Base-by-base conservation (phyloP, 805 yeast species). In the Cyberlindnera amylophila region DNA sequence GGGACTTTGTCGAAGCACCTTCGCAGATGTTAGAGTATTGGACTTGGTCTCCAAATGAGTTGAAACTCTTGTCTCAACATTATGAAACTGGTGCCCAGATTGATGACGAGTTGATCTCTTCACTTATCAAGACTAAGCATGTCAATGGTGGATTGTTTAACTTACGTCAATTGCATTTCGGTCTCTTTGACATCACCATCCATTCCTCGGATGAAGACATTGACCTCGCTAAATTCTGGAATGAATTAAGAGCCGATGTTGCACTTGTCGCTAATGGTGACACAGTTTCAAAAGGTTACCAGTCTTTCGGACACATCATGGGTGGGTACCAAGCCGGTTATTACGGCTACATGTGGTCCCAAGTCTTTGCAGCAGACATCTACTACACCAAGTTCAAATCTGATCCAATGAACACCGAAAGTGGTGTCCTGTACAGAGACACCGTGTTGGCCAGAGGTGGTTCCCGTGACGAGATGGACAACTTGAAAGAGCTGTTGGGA, bases 1-100 rank as follows among this genome's bases (percentile, higher is more conserved):
- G 93, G 74, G 96, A 87, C 65, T 87, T 87, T 65, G 95, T 87
- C 38, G 96, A 87, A 64, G 86, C 91, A 45, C 96, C 96, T 21
- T 86, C 95, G 1, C 96, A 87, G 66, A 77, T 87, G 81, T 69
- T 87, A 53, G 96, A 87, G 63, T 84, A 79, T 62, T 87, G 93
- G 87, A 82, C 90, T 30, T 87, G 96, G 95, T 75, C 81, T 41
- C 71, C 71, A 41, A 65, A 71, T 31, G 81, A 79, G 61, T 67
- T 87, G 50, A 72, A 69, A 52, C 57, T 59, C 9, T 64, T 87
- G 41, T 81, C 91, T 0, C 69, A 75, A 16, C 96, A 87, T 61
- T 86, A 82, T 59, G 39, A 62, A 31, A 66, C 81, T 4, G 77
- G 78, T 19, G 77, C 75, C 54, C 66, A 73, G 29, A 72, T 87